Percentiles rank a stretch among this genome's conserved stretches.
These are phyloP conservation scores for Lactarius sanguifluus DNA, from an alignment of 768 basidiomycete genomes.

Conservation along the genomic window DNA sequence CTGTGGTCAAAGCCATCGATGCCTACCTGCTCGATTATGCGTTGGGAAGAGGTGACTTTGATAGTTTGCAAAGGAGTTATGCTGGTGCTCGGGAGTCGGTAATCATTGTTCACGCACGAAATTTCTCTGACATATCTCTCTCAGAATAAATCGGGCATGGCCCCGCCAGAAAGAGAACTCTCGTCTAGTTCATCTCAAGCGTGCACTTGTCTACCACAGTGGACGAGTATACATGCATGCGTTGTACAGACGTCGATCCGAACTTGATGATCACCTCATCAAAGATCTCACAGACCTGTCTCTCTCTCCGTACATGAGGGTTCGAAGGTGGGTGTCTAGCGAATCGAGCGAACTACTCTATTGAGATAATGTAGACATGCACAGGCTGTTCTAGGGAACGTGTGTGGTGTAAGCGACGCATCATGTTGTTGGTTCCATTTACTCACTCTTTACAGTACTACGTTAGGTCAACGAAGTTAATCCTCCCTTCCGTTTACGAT, in stretches of 20 bases:
- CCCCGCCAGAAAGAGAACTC: constrained; percentile 73
- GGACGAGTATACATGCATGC: constrained; percentile 76
- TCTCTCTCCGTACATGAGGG: constrained; percentile 75
- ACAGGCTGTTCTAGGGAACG: constrained; percentile 62
- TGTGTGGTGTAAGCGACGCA: constrained; percentile 54
- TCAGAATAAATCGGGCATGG: constrained; percentile 65
- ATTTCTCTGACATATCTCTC: constrained; percentile 22
- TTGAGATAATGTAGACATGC: constrained; percentile 51
- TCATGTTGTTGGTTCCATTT: background rate
- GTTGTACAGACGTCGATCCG: constrained; percentile 69
- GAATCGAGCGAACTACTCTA: constrained; percentile 5
- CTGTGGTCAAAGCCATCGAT: constrained; percentile 71
- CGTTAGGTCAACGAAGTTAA: constrained; percentile 66
- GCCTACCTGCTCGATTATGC: constrained; percentile 73
- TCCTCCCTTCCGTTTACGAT: constrained; percentile 58
- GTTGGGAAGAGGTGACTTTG: constrained; percentile 56
- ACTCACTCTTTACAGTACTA: constrained; percentile 36
- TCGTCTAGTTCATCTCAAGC: constrained; percentile 69
- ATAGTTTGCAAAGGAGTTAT: constrained; percentile 66
- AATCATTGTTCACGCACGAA: background rate
- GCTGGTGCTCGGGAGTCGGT: constrained; percentile 60
- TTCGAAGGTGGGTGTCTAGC: constrained; percentile 54
- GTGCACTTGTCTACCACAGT: constrained; percentile 76
- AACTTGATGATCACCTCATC: constrained; percentile 69
- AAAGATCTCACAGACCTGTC: constrained; percentile 70